Evolutionary conservation across 148 eudicot species (phyloP), one percentile per base, ranked within the genome.

Genomic region (Persicaria maculosa): DNA sequence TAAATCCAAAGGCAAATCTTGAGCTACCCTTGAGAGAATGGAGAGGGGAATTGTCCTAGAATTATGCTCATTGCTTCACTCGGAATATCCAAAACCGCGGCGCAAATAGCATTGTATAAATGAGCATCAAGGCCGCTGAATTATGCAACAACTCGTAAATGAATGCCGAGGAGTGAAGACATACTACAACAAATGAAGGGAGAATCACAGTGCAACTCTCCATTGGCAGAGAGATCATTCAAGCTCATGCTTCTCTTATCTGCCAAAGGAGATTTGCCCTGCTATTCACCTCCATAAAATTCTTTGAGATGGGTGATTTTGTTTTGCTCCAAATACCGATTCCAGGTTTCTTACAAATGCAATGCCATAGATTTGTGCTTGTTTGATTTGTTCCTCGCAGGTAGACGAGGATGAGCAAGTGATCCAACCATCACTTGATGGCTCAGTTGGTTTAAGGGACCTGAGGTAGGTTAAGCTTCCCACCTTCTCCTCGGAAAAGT

Each of bases 231-330:
- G 36, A 65, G 69, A 48, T 48, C 2, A 65, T 57, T 25, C 9
- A 62, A 10, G 11, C 31, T 40, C 16, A 65, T 65, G 17, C 44
- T 31, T 15, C 19, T 15, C 43, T 40, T 14, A 65, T 40, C 70
- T 40, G 70, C 70, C 70, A 65, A 65, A 65, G 70, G 70, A 65
- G 70, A 65, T 43, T 65, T 65, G 47, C 19, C 70, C 70, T 65
- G 70, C 70, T 25, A 65, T 65, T 65, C 19, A 43, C 70, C 70
- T 65, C 45, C 70, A 65, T 40, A 14, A 65, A 65, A 20, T 59
- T 17, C 55, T 52, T 31, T 31, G 2, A 52, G 55, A 50, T 50
- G 15, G 15, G 53, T 12, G 4, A 50, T 14, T 50, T 14, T 14
- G n/a, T 50, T 50, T 5, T 52, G n/a, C 55, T 52, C 11, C 55